phyloP scores from a whole-genome alignment of 345 rosid species.

The Acer campestre region DNA sequence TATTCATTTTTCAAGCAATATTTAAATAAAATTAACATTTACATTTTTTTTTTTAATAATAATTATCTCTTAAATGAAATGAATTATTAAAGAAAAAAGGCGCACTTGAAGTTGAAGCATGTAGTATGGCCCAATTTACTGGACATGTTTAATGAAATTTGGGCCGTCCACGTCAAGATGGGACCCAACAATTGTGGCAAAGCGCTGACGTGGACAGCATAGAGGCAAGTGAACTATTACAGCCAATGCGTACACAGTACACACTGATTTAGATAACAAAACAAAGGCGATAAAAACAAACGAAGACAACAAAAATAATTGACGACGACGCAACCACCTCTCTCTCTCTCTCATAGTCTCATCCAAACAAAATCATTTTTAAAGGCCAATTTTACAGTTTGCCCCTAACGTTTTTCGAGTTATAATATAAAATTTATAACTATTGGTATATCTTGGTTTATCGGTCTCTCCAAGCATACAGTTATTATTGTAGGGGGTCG shows the following conservation, averaged over 20 bases:
- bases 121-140: background rate
- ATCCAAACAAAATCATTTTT: background rate
- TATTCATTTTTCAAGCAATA: too few relatives aligned
- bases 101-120: background rate
- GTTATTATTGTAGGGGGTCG: too few relatives aligned
- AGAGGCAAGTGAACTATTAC: background rate
- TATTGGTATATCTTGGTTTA: too few relatives aligned
- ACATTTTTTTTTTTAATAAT: too few relatives aligned
- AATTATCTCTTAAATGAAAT: background rate
- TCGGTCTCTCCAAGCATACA: too few relatives aligned
- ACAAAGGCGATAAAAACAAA: background rate
- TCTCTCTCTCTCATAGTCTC: too few relatives aligned
- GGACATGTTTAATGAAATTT: background rate
- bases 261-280: background rate
- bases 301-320: background rate
- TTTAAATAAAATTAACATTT: too few relatives aligned
- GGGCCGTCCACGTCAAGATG: background rate
- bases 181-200: background rate
- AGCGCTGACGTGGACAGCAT: background rate
- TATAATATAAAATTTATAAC: too few relatives aligned
- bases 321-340: conserved; percentile 15
- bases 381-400: too few relatives aligned
- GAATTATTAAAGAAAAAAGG: too few relatives aligned
- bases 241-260: background rate
- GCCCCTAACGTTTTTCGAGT: too few relatives aligned